Base-by-base conservation (phyloP, 371 early-diverging fungal genomes). In the Saksenaea oblongispora region DNA sequence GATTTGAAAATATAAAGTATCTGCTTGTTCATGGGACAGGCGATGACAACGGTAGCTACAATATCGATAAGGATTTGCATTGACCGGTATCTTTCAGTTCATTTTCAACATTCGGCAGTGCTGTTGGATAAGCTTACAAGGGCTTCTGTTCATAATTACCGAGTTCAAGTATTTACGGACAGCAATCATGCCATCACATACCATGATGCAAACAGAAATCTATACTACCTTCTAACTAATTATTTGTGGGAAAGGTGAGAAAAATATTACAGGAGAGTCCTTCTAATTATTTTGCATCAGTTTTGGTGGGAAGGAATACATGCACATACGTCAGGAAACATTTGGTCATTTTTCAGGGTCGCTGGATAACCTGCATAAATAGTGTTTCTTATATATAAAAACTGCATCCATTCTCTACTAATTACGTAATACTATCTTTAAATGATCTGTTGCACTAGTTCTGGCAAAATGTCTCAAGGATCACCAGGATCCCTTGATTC, bases 21-120 rank as follows among this genome's bases (percentile, higher is more conserved):
- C 75, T 98, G 17, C 69, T 98, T 26, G 85, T 93, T 28, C 99
- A 98, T 73, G 99, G 99, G 22, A 93, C 93, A 0, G 95, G 89
- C 9, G 99, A 98, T 79, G 96, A 91, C 78, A 88, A 82, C 62
- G 82, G 82, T 82, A 74, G 69, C 27, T 39, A 24, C 5, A 47
- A 47, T 22, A 5, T 8, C 7, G 11, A 34, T 4, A 31, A 2
- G 27, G 31, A 11, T 17, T 10, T 17, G 26, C 9, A 41, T 1
- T 24, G 1, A 58, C 13, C 7, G 14, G 10, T 34, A 36, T 84
- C 84, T 64, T 82, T 83, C 22, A 93, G 74, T 63, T 89, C 92
- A 61, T 78, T 81, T 71, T 88, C 94, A 58, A 91, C 79, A 66
- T 86, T 85, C 31, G 84, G 88, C 18, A 84, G 86, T 24, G 87